A percentile compares a stretch with the other conserved stretches of the same genome.
phyloP scores from a whole-genome alignment of 805 yeast genomes.

The Schizosaccharomyces octosporus region DNA sequence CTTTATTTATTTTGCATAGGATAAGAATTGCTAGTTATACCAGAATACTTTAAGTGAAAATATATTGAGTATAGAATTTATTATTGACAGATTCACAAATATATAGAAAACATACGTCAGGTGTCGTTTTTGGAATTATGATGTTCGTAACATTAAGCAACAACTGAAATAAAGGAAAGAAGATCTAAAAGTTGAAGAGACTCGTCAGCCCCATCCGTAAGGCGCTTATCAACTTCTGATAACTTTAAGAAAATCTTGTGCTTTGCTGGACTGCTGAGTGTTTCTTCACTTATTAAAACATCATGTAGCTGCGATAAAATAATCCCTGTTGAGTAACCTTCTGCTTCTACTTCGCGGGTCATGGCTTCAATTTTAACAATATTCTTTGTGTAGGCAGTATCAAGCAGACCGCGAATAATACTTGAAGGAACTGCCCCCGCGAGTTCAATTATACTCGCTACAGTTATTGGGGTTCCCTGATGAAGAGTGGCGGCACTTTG shows the following conservation, averaged over 20 bases:
- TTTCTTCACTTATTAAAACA: constrained; percentile 30
- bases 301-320: constrained; percentile 51
- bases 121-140: too few relatives aligned
- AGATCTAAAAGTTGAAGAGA: constrained; percentile 56
- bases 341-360: constrained; percentile 29
- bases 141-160: neutral
- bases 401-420: constrained; percentile 20
- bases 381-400: constrained; percentile 14
- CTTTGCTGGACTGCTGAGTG: constrained; percentile 28
- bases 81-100: too few relatives aligned
- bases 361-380: constrained; percentile 10
- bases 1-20: too few relatives aligned
- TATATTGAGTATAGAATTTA: too few relatives aligned
- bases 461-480: constrained; percentile 20
- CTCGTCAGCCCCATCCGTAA: constrained; percentile 75
- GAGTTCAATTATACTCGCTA: constrained; percentile 32
- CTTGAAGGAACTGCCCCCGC: constrained; percentile 48
- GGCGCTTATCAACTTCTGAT: constrained; percentile 48
- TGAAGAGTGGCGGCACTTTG: constrained; percentile 57
- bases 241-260: constrained; percentile 37
- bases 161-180: neutral
- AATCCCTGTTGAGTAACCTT: constrained; percentile 64
- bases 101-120: too few relatives aligned
- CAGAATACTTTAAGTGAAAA: too few relatives aligned
- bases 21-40: too few relatives aligned